Base-by-base conservation (phyloP, 768 basidiomycete genomes). In the Amanita inopinata region DNA sequence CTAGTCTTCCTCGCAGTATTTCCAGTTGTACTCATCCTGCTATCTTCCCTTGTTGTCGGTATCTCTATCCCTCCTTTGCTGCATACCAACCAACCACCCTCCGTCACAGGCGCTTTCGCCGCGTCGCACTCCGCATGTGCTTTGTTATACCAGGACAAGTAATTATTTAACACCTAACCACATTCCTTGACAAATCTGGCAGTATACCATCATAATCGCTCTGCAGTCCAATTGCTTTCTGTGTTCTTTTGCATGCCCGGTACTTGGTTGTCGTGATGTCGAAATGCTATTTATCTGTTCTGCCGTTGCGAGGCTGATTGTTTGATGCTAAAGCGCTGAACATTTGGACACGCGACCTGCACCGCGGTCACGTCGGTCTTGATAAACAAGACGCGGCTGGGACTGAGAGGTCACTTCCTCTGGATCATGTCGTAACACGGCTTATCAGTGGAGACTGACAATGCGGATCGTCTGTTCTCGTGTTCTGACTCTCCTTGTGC, bases 171-270 rank as follows among this genome's bases (percentile, higher is more conserved):
- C 30, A 10, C 15, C 23, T 14, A 27, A 40, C n/a, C 38, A 40
- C 39, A 19, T 40, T 40, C 30, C 9, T 40, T 40, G 8, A 11
- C 23, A 39, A 33, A 28, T 18, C 15, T 27, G 11, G 20, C 17
- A 28, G 27, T 33, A 46, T 34, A 40, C 27, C 41, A 39, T 41
- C 31, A 36, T 44, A 37, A 49, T 46, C 33, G 33, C 40, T 45
- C 24, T 40, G 17, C 34, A 45, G 43, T 33, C 24, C 9, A 11
- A 33, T 31, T n/a, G 34, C 33, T 25, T 42, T 33, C 36, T 36
- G n/a, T 31, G 23, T 18, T 33, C 46, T 28, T 35, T 40, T 44
- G 43, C 14, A 44, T 40, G 31, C 25, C 20, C 19, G 15, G 24
- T 39, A 18, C 30, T 11, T 38, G 19, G 38, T 38, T 18, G 14